These are phyloP conservation scores for Fusarium siculi DNA, from an alignment of 2,329 filamentous ascomycete species.

Conservation along the genomic window DNA sequence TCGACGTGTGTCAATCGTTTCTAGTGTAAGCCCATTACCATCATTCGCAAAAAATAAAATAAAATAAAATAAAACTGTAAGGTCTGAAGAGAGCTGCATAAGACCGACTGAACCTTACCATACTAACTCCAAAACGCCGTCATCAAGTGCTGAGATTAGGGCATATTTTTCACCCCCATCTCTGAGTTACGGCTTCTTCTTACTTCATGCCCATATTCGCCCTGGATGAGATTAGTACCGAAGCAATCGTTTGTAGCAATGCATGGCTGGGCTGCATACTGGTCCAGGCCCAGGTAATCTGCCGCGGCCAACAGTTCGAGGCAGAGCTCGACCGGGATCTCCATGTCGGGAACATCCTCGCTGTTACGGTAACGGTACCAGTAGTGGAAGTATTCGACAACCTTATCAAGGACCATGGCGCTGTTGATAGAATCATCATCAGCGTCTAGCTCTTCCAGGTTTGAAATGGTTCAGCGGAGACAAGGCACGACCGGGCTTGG, in stretches of 20 bases:
- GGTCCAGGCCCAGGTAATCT: conserved; percentile 78
- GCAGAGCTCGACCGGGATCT: conserved; percentile 81
- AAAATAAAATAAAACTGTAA: not conserved
- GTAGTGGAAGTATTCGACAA: conserved; percentile 86
- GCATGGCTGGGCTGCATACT: conserved; percentile 53
- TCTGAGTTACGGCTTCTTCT: conserved; percentile 7
- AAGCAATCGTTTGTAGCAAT: conserved; percentile 32
- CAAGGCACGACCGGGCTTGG: conserved; percentile 24
- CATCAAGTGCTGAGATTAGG: not conserved
- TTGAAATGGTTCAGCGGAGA: conserved; percentile 15
- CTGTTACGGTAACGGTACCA: conserved; percentile 77
- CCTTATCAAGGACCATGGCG: conserved; percentile 79
- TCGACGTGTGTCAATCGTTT: not conserved
- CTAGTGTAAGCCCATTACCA: conserved; percentile 23
- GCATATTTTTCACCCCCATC: not conserved
- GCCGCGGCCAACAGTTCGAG: conserved; percentile 81
- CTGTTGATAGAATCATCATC: conserved; percentile 55
- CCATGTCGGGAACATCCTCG: conserved; percentile 82
- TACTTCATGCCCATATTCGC: conserved; percentile 53
- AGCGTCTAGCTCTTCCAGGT: conserved; percentile 34
- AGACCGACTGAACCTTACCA: conserved; percentile 18
- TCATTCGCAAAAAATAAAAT: conserved; percentile 23
- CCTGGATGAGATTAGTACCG: conserved; percentile 48
- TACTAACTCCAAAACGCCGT: conserved; percentile 35
- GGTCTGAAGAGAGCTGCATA: conserved; percentile 4